Evolutionary conservation across 2,329 filamentous ascomycete genomes (phyloP), one percentile per base, ranked within the genome.

Genomic region (Gyromitra esculenta): DNA sequence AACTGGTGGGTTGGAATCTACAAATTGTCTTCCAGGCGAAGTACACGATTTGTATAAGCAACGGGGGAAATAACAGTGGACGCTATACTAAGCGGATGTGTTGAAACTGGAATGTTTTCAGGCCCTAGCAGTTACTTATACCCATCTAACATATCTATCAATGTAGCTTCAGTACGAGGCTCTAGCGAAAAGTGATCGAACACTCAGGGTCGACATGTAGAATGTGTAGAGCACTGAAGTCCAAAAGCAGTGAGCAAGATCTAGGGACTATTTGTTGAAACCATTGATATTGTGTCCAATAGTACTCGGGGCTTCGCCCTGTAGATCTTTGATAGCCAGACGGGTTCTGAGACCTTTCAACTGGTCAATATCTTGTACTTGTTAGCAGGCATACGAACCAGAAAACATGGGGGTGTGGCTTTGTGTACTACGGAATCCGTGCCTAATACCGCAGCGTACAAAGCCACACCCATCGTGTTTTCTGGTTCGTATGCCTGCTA

Each of bases 161-260:
- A 31, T 31, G 1, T 31, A 2, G 25, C 3, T 31, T 31, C 25
- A 31, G 18, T 59, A 41, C 35, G 39, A 59, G 56, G 35, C 35
- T 59, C 15, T n/a, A 60, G 56, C 56, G 39, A 59, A 18, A 59
- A 15, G 31, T 59, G 5, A 59, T 18, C 15, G 11, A 59, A 39
- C 31, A 39, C 2, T 13, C 56, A 18, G 15, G 31, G 56, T 18
- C 56, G 4, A 11, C 56, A 59, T 59, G 15, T 25, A 18, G 56
- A 0, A 6, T 18, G 56, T 8, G 31, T 59, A 59, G 13, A 59
- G 15, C 1, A 0, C 52, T 0, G 6, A 56, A 13, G 25, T 3
- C 52, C 0, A 59, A 59, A 59, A 59, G 56, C 39, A 39, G 13
- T n/a, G 13, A 39, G n/a, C 31, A 59, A 59, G 56, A 59, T 59